Evolutionary conservation across 75 land plant genomes (phyloP).

Genomic region (Larix kaempferi): DNA sequence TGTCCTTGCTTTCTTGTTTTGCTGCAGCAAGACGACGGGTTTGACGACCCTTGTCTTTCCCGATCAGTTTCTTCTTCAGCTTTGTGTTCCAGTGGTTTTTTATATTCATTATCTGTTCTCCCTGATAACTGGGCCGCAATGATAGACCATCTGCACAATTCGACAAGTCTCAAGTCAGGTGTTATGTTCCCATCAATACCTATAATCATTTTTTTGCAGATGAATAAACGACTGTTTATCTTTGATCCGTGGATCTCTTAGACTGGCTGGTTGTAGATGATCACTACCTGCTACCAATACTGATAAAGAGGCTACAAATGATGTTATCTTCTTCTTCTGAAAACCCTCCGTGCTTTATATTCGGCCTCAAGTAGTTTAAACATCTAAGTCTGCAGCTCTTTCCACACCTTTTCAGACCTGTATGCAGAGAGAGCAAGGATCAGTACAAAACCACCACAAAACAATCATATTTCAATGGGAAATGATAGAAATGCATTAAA

Average conservation of each 20-base stretch:
- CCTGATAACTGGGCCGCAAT: slow-evolving; percentile 94
- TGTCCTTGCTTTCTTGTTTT: not conserved
- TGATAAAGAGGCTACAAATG: slow-evolving; percentile 60
- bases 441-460: not conserved
- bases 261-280: not conserved
- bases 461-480: not conserved
- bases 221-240: too few relatives aligned
- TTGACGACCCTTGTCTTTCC: not conserved
- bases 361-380: slow-evolving; percentile 79
- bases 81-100: slow-evolving; percentile 99
- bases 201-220: not conserved
- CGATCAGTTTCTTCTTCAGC: slow-evolving; percentile 90
- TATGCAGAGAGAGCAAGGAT: not conserved
- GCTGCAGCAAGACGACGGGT: not conserved
- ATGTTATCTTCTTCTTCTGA: slow-evolving; percentile 60
- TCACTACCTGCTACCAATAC: slow-evolving; percentile 58
- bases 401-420: slow-evolving; percentile 74
- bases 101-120: slow-evolving; percentile 94
- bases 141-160: slow-evolving; percentile 73
- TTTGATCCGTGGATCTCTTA: not conserved
- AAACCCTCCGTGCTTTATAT: slow-evolving; percentile 70
- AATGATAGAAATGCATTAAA: not conserved
- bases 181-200: not conserved
- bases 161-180: not conserved
- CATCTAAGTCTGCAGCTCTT: slow-evolving; percentile 78